Base-by-base conservation (phyloP, 129 eudicot genomes). In the Tagetes patula region DNA sequence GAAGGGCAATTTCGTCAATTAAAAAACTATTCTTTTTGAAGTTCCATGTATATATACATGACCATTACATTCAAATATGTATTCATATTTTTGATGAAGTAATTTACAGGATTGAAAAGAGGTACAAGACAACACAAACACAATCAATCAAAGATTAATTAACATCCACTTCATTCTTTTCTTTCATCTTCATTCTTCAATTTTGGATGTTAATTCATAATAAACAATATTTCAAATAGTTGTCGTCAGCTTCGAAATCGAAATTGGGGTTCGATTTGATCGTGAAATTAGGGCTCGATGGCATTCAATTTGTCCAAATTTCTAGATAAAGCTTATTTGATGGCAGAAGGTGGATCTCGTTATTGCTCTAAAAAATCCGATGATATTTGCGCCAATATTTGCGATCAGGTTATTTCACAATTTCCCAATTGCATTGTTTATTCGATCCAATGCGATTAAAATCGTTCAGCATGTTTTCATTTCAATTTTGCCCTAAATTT, bases 341-440 rank as follows among this genome's bases (percentile, higher is more conserved):
- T 90, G 86, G 89, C 81, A 5, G 96, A 90, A 85, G 96, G 96
- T 56, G 96, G 96, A 82, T 90, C 96, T 82, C 87, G 73, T 72
- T 83, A 85, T 74, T 90, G 96, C 71, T 85, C 96, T 3, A 90
- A 90, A 87, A 90, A 90, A 70, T 63, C 91, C 2, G 96, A 90
- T 82, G 96, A 90, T 82, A 69, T 83, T 41, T 90, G 94, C 41
- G 89, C 84, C 6, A 84, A 87, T 78, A 43, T 81, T 38, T 90
- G 96, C 31, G 87, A 84, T 13, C 85, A 87, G 90, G 92, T 87
- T 79, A 36, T 13, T 63, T 47, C 10, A 60, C 48, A 12, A 9
- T n/a, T 52, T 30, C 68, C 20, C n/a, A 46, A n/a, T 52, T 59
- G 10, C 27, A 37, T 37, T 39, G 7, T 32, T 75, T n/a, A n/a